Conservation (phyloP, 495 filamentous ascomycete species). For the Penicillium goetzii region DNA sequence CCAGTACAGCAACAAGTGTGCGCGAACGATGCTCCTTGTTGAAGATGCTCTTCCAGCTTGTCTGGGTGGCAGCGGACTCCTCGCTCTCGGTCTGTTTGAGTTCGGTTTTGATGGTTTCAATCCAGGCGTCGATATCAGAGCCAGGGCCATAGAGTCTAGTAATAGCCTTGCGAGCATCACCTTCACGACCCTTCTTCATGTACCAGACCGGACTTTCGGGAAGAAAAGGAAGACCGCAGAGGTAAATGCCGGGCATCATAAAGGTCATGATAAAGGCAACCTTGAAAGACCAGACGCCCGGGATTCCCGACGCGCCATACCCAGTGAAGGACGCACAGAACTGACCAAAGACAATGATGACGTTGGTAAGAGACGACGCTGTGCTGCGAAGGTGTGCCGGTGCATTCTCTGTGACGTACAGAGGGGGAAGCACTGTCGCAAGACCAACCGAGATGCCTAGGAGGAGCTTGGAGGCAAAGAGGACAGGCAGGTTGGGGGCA, state of each 20-base stretch:
- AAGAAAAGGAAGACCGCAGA: constrained; percentile 24
- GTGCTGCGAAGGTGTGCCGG: constrained; percentile 18
- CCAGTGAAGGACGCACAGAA: constrained; percentile 20
- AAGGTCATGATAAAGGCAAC: constrained; percentile 24
- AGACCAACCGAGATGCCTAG: constrained; percentile 21
- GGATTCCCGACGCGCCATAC: constrained; percentile 17
- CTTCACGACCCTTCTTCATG: constrained; percentile 21
- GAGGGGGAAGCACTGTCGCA: constrained; percentile 17
- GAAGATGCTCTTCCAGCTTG: constrained; percentile 26
- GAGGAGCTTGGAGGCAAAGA: constrained; percentile 22
- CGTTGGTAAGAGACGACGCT: constrained; percentile 20
- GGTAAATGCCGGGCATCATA: constrained; percentile 16
- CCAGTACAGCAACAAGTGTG: constrained; percentile 20
- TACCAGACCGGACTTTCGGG: constrained; percentile 23
- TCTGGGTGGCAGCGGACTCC: constrained; percentile 11
- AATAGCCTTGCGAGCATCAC: constrained; percentile 20
- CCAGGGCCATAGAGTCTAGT: constrained; percentile 12
- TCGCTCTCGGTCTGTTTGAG: constrained; percentile 14
- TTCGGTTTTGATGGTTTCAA: constrained; percentile 19
- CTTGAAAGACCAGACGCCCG: constrained; percentile 19
- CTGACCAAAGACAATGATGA: constrained; percentile 21
- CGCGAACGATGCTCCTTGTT: constrained; percentile 21
- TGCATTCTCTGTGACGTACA: constrained; percentile 25
- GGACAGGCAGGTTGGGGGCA: constrained; percentile 15
- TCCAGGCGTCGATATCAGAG: constrained; percentile 11